Percentiles rank a stretch among this genome's conserved stretches.
Evolutionary conservation across 306 rosid species (phyloP).

Genomic region (Sicyos edulis): DNA sequence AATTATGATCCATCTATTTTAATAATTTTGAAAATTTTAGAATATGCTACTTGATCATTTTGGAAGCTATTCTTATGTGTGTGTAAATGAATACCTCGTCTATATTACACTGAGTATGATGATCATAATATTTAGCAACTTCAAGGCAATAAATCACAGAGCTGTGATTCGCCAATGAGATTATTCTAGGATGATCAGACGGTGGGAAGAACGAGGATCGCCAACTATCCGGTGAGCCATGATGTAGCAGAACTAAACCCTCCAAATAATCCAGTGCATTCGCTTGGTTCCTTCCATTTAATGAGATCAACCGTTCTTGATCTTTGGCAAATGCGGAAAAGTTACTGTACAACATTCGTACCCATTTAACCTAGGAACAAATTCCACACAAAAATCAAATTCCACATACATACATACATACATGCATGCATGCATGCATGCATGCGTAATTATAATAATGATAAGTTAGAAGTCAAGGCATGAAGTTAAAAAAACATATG

Average conservation of each 20-base stretch:
- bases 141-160: constrained; percentile 63
- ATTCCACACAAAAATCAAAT: not conserved
- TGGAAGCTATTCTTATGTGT: too few species aligned
- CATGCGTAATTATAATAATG: not conserved
- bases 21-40: not conserved
- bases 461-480: constrained; percentile 1
- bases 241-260: constrained; percentile 66
- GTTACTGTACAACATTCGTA: constrained; percentile 47
- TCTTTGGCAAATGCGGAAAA: constrained; percentile 51
- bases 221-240: constrained; percentile 69
- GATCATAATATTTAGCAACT: constrained; percentile 59
- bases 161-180: constrained; percentile 37
- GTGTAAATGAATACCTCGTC: constrained; percentile 38
- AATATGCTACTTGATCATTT: not conserved
- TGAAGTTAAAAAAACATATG: not conserved
- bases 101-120: constrained; percentile 27
- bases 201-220: constrained; percentile 84
- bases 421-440: not conserved
- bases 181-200: constrained; percentile 52
- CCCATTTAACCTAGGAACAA: constrained; percentile 55
- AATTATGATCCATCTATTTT: too few species aligned
- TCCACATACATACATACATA: too few species aligned
- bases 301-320: constrained; percentile 58
- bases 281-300: constrained; percentile 24
- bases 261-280: constrained; percentile 63